Conservation (phyloP, 1,284 basidiomycete genomes). For the Heterobasidion annosum region DNA sequence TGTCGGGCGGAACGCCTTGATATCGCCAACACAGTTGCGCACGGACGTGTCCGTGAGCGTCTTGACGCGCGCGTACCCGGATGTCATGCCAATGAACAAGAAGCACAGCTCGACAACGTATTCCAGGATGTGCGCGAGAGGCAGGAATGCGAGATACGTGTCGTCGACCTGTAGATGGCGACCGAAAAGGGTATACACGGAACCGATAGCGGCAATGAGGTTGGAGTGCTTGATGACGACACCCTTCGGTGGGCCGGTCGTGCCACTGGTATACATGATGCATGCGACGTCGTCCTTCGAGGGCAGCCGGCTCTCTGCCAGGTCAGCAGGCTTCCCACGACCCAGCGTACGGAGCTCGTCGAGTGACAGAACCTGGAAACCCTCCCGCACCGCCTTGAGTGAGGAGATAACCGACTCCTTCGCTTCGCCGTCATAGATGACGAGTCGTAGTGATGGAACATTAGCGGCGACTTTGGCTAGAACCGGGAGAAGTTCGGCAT, state of each 20-base stretch:
- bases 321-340: conserved; percentile 39
- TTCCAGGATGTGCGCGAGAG: conserved; percentile 89
- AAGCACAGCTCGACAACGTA: conserved; percentile 72
- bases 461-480: conserved; percentile 62
- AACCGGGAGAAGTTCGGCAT: conserved; percentile 78
- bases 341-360: conserved; percentile 68
- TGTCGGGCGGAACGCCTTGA: conserved; percentile 73
- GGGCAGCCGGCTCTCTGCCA: conserved; percentile 46
- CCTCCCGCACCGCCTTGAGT: conserved; percentile 40
- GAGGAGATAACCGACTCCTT: conserved; percentile 46
- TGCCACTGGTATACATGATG: conserved; percentile 98
- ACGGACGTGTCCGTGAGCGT: conserved; percentile 92
- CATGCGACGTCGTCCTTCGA: conserved; percentile 66
- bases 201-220: conserved; percentile 79
- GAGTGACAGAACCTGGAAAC: conserved; percentile 40
- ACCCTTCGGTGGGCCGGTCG: conserved; percentile 90
- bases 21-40: conserved; percentile 85
- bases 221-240: conserved; percentile 87
- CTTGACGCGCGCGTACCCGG: conserved; percentile 91
- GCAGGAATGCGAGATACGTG: conserved; percentile 84
- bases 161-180: conserved; percentile 69
- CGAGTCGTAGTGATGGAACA: conserved; percentile 64
- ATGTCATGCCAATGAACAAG: conserved; percentile 61
- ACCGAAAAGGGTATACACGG: conserved; percentile 68
- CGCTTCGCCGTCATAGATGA: conserved; percentile 84